These are phyloP conservation scores for Hypoxylon sp. DNA, from an alignment of 2,329 filamentous ascomycete genomes.

Conservation along the genomic window DNA sequence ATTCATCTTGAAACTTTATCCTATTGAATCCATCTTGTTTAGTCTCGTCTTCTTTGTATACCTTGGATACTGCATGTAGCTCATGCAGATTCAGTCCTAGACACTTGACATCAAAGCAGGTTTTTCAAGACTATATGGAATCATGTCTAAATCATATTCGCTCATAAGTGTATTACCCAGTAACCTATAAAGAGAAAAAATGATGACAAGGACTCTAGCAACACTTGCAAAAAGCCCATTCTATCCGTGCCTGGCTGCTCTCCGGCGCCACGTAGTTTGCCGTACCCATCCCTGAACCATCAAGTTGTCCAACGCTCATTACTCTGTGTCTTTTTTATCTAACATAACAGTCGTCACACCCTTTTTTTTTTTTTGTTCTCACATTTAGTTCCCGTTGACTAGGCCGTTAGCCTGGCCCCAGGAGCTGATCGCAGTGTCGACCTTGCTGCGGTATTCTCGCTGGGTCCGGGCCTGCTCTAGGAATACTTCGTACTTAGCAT, in stretches of 20 bases:
- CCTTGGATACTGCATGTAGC: no score
- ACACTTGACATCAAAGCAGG: no score
- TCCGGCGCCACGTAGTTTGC: background rate
- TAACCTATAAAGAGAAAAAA: no score
- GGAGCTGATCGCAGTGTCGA: conserved; percentile 68
- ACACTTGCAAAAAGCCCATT: no score
- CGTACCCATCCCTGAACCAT: background rate
- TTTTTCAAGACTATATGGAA: no score
- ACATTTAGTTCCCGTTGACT: conserved; percentile 27
- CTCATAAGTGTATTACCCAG: no score
- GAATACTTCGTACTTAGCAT: conserved; percentile 95
- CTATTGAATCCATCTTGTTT: no score
- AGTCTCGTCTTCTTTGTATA: conserved; percentile 11
- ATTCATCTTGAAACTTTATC: no score
- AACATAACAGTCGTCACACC: background rate
- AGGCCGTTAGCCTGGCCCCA: conserved; percentile 37
- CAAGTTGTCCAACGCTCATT: conserved; percentile 7
- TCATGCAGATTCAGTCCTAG: no score
- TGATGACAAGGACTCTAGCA: no score
- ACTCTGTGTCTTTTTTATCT: conserved; percentile 1
- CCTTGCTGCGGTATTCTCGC: conserved; percentile 78
- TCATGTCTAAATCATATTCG: no score
- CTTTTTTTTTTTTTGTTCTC: conserved; percentile 18
- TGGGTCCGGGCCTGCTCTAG: conserved; percentile 89
- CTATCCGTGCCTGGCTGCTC: background rate